phyloP scores from a whole-genome alignment of 1,284 basidiomycete species.

The Fomitopsis palustris region DNA sequence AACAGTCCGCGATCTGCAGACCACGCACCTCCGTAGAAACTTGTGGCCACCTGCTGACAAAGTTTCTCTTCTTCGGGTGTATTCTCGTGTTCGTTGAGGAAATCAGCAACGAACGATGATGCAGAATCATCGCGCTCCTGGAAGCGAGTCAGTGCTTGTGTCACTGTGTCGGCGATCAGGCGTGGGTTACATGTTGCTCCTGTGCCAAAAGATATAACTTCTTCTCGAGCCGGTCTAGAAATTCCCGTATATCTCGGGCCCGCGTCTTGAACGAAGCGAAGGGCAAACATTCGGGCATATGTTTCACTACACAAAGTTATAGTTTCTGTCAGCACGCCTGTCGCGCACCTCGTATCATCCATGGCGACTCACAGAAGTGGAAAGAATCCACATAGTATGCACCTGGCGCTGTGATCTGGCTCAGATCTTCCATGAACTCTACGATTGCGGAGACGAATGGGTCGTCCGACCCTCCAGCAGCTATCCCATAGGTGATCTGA shows the following conservation, averaged over 20 bases:
- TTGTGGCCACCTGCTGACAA: background rate
- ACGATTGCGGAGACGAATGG: background rate
- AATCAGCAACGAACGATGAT: background rate
- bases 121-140: background rate
- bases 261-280: slow-evolving; percentile 9
- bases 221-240: background rate
- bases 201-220: background rate
- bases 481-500: background rate
- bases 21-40: background rate
- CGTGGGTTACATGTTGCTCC: background rate
- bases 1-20: no score
- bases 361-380: slow-evolving; percentile 1
- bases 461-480: background rate
- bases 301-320: slow-evolving; percentile 1
- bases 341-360: no score
- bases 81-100: background rate
- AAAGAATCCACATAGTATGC: slow-evolving; percentile 21
- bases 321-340: background rate
- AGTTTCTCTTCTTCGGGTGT: background rate
- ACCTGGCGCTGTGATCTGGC: slow-evolving; percentile 6
- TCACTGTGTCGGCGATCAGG: background rate
- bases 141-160: background rate
- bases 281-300: slow-evolving; percentile 12
- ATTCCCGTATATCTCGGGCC: slow-evolving; percentile 5
- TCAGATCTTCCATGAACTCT: background rate